phyloP scores from a whole-genome alignment of 371 early-diverging fungal species.

The Rhizopus delemar region DNA sequence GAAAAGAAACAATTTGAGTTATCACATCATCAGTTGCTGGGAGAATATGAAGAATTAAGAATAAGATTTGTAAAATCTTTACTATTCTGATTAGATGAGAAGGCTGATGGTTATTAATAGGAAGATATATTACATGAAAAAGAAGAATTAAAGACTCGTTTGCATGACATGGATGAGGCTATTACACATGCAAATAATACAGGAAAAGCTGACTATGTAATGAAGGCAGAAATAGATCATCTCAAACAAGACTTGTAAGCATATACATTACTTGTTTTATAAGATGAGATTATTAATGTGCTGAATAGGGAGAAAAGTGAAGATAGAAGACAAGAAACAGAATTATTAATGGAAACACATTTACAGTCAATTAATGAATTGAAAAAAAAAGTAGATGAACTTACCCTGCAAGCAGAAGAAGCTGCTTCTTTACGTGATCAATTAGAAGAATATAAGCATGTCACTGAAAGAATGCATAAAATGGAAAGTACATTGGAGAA shows the following conservation, averaged over 20 bases:
- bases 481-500: constrained; percentile 88
- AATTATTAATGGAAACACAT: constrained; percentile 63
- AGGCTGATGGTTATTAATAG: constrained; percentile 30
- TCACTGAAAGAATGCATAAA: constrained; percentile 84
- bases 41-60: constrained; percentile 55
- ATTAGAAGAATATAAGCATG: constrained; percentile 85
- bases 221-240: constrained; percentile 87
- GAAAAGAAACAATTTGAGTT: constrained; percentile 63
- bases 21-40: constrained; percentile 50
- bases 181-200: constrained; percentile 68
- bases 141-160: constrained; percentile 59
- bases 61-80: constrained; percentile 56
- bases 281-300: no score
- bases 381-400: constrained; percentile 63
- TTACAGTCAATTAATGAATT: constrained; percentile 63
- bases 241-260: constrained; percentile 79
- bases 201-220: constrained; percentile 81
- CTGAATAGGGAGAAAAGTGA: constrained; percentile 71
- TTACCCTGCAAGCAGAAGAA: constrained; percentile 74
- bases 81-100: background rate
- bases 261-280: no score
- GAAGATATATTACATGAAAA: constrained; percentile 67
- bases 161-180: constrained; percentile 74
- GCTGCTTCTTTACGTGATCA: constrained; percentile 75
- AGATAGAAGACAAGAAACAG: constrained; percentile 71